Percentiles rank a stretch among this genome's conserved stretches.
phyloP scores from a whole-genome alignment of 2,329 filamentous ascomycete genomes.

The Phialophora expanda region DNA sequence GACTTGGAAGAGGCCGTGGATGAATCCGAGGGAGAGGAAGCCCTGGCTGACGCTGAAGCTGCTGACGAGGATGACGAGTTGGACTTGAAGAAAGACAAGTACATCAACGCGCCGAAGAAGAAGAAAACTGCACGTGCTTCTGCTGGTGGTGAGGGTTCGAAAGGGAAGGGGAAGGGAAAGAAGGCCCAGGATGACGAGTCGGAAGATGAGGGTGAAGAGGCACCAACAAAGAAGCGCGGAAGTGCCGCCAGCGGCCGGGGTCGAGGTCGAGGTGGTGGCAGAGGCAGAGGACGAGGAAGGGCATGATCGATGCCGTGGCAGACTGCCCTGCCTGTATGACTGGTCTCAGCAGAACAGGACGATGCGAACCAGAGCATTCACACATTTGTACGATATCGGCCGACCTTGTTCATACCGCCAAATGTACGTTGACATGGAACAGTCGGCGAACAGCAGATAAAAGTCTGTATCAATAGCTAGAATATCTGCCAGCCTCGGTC shows the following conservation, averaged over 20 bases:
- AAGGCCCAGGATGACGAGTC: constrained; percentile 32
- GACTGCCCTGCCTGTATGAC: background rate
- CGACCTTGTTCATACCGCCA: background rate
- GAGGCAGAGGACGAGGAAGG: constrained; percentile 31
- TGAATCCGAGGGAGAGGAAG: constrained; percentile 74
- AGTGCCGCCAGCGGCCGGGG: constrained; percentile 16
- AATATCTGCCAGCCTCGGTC: background rate
- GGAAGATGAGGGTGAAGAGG: constrained; percentile 23
- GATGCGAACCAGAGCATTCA: background rate
- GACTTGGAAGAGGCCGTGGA: constrained; percentile 97
- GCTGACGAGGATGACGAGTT: constrained; percentile 71
- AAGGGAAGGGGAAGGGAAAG: constrained; percentile 43
- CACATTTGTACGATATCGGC: background rate
- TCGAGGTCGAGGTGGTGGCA: constrained; percentile 25
- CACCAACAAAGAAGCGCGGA: constrained; percentile 32
- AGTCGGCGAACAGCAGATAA: background rate
- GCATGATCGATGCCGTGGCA: background rate
- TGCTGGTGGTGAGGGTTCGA: constrained; percentile 53
- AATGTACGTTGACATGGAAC: background rate
- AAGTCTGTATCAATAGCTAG: background rate
- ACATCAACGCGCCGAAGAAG: constrained; percentile 91
- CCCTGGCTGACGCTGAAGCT: constrained; percentile 54
- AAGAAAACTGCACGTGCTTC: constrained; percentile 57
- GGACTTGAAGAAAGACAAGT: constrained; percentile 94
- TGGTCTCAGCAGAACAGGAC: background rate